phyloP scores from a whole-genome alignment of 331 rosid genomes.

The Arachis monticola region DNA sequence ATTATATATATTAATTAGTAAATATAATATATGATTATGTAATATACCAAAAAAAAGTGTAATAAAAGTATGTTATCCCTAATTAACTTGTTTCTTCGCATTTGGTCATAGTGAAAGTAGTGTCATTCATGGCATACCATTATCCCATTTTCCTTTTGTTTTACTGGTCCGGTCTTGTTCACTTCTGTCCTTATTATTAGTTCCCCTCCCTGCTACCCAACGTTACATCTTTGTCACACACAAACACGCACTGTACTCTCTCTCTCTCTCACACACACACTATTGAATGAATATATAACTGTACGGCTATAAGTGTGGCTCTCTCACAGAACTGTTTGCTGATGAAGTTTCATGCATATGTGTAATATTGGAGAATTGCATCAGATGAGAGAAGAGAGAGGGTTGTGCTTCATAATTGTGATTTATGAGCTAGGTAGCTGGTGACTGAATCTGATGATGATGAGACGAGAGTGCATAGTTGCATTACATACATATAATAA shows the following conservation, averaged over 20 bases:
- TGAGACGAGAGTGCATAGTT: too few species aligned
- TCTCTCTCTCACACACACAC: constrained; percentile 45
- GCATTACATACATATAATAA: too few species aligned
- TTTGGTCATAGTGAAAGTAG: too few species aligned
- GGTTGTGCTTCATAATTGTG: constrained; percentile 45
- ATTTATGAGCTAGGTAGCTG: not conserved
- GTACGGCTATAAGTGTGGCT: constrained; percentile 56
- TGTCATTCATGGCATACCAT: not conserved
- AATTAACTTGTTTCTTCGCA: too few species aligned
- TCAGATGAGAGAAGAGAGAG: constrained; percentile 58
- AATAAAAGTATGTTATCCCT: too few species aligned
- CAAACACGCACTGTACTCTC: constrained; percentile 31
- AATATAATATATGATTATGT: too few species aligned
- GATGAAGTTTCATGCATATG: constrained; percentile 77
- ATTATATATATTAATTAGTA: too few species aligned
- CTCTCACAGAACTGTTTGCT: constrained; percentile 59
- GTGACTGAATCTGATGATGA: too few species aligned
- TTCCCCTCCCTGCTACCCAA: constrained; percentile 42
- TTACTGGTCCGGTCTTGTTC: constrained; percentile 44
- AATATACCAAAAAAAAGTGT: too few species aligned
- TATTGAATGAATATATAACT: constrained; percentile 57
- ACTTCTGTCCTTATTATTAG: constrained; percentile 47
- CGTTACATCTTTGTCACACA: constrained; percentile 54
- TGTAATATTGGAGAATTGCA: constrained; percentile 52
- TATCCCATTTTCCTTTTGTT: constrained; percentile 15